Base-by-base conservation (phyloP, 768 basidiomycete species). In the Mycena kentingensis region DNA sequence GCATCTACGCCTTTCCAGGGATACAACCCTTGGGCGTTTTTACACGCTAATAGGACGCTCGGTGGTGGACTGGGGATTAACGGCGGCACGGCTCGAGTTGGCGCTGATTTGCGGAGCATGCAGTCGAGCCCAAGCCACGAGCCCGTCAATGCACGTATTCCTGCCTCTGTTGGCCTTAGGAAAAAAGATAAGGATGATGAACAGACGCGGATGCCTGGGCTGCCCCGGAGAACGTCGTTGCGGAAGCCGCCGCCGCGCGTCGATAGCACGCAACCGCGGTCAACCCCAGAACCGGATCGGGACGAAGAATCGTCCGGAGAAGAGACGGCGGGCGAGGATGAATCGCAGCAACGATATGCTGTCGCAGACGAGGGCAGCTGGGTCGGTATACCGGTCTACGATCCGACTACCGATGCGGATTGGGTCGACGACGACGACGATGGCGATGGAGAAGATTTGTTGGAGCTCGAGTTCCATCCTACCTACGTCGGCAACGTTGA, bases 341-440 rank as follows among this genome's bases (percentile, higher is more conserved):
- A 63, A 47, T 19, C 73, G 22, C 57, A 59, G 15, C 49, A 37
- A 49, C 65, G 51, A 26, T 72, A 69, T 51, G 72, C 72, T 8
- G 69, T 67, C 16, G 64, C 66, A 15, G 76, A 76, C 35, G 77
- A 77, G 26, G 72, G 73, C 4, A 70, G 57, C 18, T 69, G 64
- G 57, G 67, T 65, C 15, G 68, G 55, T 46, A 63, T 42, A 55
- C 58, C 55, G 19, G 57, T 54, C 5, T 60, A 56, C 16, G 66
- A 61, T 28, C 64, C 61, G 16, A 68, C 77, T 42, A 79, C 78
- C 32, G 74, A 78, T 5, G 79, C 70, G 1, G 84, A 87, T 58
- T 90, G 89, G 80, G 73, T 90, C 54, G 84, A 89, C 48, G 86
- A 88, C 55, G 88, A 90, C 19, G 81, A 81, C 5, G 84, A 85